Percentiles rank a stretch among this genome's conserved stretches.
These are phyloP conservation scores for Eremothecium sinecaudum DNA, from an alignment of 1,139 yeast species.

Conservation along the genomic window DNA sequence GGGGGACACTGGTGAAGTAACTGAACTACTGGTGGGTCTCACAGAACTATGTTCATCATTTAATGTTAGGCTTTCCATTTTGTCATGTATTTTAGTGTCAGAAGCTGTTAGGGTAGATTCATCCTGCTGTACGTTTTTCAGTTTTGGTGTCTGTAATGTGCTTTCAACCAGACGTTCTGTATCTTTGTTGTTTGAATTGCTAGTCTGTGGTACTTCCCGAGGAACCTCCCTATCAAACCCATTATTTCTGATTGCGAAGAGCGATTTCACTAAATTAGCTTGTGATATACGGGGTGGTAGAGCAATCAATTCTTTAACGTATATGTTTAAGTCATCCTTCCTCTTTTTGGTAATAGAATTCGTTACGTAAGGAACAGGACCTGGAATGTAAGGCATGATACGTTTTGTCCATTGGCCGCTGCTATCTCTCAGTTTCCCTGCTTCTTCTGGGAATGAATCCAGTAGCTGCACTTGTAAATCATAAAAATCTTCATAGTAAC, in stretches of 20 bases:
- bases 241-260: constrained; percentile 52
- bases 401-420: constrained; percentile 49
- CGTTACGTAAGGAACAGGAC: constrained; percentile 87
- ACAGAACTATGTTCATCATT: constrained; percentile 19
- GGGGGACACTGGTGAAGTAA: constrained; percentile 13
- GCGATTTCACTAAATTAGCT: constrained; percentile 55
- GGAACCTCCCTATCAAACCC: constrained; percentile 35
- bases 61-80: constrained; percentile 24
- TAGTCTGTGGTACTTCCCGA: constrained; percentile 4
- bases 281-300: constrained; percentile 73
- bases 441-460: constrained; percentile 83
- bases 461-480: constrained; percentile 81
- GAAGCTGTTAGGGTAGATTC: constrained; percentile 28
- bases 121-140: constrained; percentile 12
- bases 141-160: not conserved
- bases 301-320: constrained; percentile 62
- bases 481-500: constrained; percentile 93
- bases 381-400: constrained; percentile 89
- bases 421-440: constrained; percentile 56
- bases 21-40: constrained; percentile 24
- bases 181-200: constrained; percentile 1
- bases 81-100: constrained; percentile 22
- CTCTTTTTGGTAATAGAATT: constrained; percentile 82
- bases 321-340: constrained; percentile 74
- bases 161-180: no score